Evolutionary conservation across 2,329 filamentous ascomycete species (phyloP).

Genomic region (Exophiala dermatitidis): DNA sequence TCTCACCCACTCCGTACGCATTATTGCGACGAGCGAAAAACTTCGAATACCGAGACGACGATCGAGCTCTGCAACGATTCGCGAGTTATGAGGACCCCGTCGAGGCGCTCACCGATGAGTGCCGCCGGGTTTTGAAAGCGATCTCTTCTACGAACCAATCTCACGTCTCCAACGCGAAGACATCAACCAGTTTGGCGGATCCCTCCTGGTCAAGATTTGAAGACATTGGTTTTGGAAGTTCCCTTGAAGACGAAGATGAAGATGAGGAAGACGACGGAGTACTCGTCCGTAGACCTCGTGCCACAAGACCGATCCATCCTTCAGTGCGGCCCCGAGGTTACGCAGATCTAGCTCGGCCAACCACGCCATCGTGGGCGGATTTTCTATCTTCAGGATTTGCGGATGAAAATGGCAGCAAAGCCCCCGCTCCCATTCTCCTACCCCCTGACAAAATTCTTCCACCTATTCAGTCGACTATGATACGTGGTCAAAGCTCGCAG

Average conservation of each 20-base stretch:
- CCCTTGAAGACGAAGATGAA: slow-evolving; percentile 64
- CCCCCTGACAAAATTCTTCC: slow-evolving; percentile 88
- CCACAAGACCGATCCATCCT: slow-evolving; percentile 7
- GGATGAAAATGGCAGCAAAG: slow-evolving; percentile 61
- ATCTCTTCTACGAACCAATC: slow-evolving; percentile 88
- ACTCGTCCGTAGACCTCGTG: slow-evolving; percentile 28
- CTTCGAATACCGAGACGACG: slow-evolving; percentile 89
- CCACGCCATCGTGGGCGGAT: slow-evolving; percentile 96
- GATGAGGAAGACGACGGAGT: slow-evolving; percentile 58
- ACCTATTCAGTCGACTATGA: slow-evolving; percentile 62
- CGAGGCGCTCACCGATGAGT: slow-evolving; percentile 84
- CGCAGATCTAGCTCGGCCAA: slow-evolving; percentile 66
- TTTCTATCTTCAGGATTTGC: slow-evolving; percentile 91
- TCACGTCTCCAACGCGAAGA: slow-evolving; percentile 61
- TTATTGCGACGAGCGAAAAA: slow-evolving; percentile 84
- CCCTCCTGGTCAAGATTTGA: slow-evolving; percentile 96
- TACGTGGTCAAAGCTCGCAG: slow-evolving; percentile 74
- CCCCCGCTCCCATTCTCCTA: slow-evolving; percentile 63
- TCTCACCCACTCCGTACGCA: slow-evolving; percentile 90
- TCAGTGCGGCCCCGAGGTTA: slow-evolving; percentile 27
- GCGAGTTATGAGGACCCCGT: slow-evolving; percentile 85
- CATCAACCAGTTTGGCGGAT: slow-evolving; percentile 67
- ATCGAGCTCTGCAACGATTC: slow-evolving; percentile 75
- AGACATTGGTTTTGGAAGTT: slow-evolving; percentile 79
- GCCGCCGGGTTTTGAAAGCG: slow-evolving; percentile 77